phyloP scores from a whole-genome alignment of 257 asterid genomes.

The Solanum microdontum region DNA sequence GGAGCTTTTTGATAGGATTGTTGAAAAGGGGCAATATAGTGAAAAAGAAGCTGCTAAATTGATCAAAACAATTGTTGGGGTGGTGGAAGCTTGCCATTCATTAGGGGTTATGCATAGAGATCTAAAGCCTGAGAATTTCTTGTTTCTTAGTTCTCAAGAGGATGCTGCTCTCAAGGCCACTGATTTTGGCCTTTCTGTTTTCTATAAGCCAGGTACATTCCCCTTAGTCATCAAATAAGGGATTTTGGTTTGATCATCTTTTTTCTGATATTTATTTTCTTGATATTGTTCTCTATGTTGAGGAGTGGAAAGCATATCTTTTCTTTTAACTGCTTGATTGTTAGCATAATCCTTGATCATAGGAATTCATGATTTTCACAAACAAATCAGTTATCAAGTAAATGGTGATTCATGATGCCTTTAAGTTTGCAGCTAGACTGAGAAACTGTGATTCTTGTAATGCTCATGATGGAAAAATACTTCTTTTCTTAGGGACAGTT shows the following conservation, averaged over 20 bases:
- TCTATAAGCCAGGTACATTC: conserved; percentile 67
- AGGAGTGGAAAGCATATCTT: not conserved
- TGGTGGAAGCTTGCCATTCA: conserved; percentile 78
- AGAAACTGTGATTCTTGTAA: not conserved
- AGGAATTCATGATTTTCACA: not conserved
- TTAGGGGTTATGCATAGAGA: conserved; percentile 89
- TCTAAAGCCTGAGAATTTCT: conserved; percentile 89
- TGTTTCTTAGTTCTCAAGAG: conserved; percentile 53
- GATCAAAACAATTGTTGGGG: conserved; percentile 69
- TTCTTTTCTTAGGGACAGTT: not conserved
- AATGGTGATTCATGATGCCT: not conserved
- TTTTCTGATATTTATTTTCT: not conserved
- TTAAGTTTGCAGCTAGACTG: not conserved
- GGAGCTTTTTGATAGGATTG: conserved; percentile 84
- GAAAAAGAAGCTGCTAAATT: conserved; percentile 71
- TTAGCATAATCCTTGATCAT: not conserved
- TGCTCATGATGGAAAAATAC: not conserved
- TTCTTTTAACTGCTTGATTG: not conserved
- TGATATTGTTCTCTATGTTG: not conserved
- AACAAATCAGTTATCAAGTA: not conserved
- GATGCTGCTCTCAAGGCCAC: conserved; percentile 87
- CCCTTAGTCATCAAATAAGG: not conserved
- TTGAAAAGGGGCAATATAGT: conserved; percentile 71
- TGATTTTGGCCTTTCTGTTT: conserved; percentile 86
- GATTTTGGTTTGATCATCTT: not conserved